Percentiles rank a stretch among this genome's conserved stretches.
phyloP scores from a whole-genome alignment of 2,329 filamentous ascomycete species.

The Pseudogymnoascus sp. region DNA sequence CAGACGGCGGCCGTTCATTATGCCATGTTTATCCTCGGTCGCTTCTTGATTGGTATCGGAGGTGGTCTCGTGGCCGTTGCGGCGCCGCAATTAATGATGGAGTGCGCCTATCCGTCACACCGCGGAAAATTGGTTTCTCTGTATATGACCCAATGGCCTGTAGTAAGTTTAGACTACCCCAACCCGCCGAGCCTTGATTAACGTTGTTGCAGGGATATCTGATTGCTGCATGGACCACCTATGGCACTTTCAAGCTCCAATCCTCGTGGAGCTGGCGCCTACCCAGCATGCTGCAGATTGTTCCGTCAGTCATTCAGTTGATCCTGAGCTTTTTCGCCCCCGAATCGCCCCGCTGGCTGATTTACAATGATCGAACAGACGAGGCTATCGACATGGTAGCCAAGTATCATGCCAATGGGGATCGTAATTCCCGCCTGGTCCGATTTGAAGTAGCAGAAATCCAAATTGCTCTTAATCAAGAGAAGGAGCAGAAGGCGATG shows the following conservation, averaged over 20 bases:
- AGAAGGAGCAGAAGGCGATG: constrained; percentile 15
- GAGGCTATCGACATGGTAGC: constrained; percentile 45
- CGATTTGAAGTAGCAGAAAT: constrained; percentile 23
- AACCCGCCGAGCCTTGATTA: no score
- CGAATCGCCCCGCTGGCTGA: constrained; percentile 48
- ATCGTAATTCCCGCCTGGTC: constrained; percentile 24
- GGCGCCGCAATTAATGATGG: background rate
- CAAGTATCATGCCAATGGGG: constrained; percentile 44
- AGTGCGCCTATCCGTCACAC: constrained; percentile 5
- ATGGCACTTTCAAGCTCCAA: constrained; percentile 15
- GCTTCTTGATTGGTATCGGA: constrained; percentile 33
- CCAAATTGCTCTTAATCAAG: constrained; percentile 17
- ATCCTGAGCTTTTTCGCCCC: constrained; percentile 35
- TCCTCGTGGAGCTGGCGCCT: constrained; percentile 15
- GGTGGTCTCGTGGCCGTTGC: constrained; percentile 8
- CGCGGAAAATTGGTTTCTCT: no score
- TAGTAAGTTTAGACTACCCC: no score
- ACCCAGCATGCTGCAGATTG: constrained; percentile 28
- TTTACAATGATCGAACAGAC: constrained; percentile 41
- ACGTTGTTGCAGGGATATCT: constrained; percentile 29
- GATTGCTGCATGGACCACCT: constrained; percentile 18
- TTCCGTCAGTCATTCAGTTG: constrained; percentile 42
- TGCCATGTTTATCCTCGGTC: constrained; percentile 35
- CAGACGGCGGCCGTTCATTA: constrained; percentile 32
- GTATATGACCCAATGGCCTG: no score